A percentile compares a stretch with the other conserved stretches of the same genome.
Evolutionary conservation across 345 rosid species (phyloP).

Genomic region (Fremontodendron californicum): DNA sequence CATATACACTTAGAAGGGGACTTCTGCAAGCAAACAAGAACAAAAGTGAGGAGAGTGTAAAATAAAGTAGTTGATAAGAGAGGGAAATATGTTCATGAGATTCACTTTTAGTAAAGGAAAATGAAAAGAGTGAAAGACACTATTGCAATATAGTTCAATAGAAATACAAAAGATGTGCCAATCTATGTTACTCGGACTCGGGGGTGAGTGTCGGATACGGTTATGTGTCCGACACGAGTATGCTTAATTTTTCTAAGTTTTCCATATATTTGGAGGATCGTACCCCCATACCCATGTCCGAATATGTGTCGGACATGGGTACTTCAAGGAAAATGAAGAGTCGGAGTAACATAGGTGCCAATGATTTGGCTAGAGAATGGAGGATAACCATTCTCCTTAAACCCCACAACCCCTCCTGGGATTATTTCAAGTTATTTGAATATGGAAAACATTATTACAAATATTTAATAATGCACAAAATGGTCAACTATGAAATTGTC

Average conservation of each 20-base stretch:
- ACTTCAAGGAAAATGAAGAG: no score
- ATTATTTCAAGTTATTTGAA: neutral
- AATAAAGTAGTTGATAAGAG: neutral
- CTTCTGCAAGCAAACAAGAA: slow-evolving; percentile 56
- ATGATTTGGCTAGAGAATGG: neutral
- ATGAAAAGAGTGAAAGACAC: neutral
- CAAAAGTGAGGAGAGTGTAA: neutral
- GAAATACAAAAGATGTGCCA: neutral
- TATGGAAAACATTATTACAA: neutral
- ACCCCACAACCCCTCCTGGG: neutral
- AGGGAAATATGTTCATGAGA: neutral
- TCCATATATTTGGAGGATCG: no score
- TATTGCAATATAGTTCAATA: neutral
- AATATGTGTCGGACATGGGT: no score
- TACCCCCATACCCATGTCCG: no score
- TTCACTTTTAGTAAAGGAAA: neutral
- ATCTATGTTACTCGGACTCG: no score
- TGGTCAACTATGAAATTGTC: neutral
- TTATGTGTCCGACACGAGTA: no score
- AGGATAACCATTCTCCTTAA: neutral
- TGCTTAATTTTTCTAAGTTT: no score
- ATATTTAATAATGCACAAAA: neutral
- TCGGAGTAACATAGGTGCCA: no score
- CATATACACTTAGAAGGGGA: slow-evolving; percentile 86
- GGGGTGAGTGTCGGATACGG: no score